These are phyloP conservation scores for Colletotrichum cereale DNA, from an alignment of 2,329 filamentous ascomycete species.

Conservation along the genomic window DNA sequence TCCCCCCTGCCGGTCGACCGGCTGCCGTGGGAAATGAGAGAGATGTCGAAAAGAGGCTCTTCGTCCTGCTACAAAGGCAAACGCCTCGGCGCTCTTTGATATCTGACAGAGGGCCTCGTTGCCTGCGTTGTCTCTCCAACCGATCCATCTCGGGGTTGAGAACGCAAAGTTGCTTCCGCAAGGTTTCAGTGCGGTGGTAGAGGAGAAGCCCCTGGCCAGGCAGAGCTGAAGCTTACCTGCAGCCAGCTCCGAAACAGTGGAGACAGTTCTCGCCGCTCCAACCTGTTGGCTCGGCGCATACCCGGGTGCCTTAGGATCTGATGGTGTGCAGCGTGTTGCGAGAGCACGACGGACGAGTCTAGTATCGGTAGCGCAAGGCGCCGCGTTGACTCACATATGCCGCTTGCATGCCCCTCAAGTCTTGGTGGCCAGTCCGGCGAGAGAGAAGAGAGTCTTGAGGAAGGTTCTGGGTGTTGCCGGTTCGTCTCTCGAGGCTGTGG, in stretches of 20 bases:
- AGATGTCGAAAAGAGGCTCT: not conserved
- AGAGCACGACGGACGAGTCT: slow-evolving; percentile 20
- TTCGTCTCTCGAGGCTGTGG: slow-evolving; percentile 17
- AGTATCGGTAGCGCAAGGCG: slow-evolving; percentile 24
- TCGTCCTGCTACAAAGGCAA: not conserved
- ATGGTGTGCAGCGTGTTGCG: slow-evolving; percentile 1
- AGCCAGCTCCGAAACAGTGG: slow-evolving; percentile 25
- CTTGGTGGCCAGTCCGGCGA: slow-evolving; percentile 14
- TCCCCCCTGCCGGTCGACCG: no score
- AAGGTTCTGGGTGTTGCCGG: slow-evolving; percentile 17
- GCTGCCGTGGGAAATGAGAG: not conserved
- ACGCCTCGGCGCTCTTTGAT: not conserved
- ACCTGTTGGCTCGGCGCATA: not conserved
- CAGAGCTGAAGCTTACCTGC: slow-evolving; percentile 16
- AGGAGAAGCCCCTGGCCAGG: slow-evolving; percentile 4
- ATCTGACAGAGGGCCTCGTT: not conserved
- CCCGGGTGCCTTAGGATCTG: not conserved
- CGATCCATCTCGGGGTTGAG: slow-evolving; percentile 18
- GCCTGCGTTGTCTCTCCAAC: slow-evolving; percentile 31
- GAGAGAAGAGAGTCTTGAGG: not conserved
- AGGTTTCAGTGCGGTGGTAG: slow-evolving; percentile 6
- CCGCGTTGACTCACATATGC: slow-evolving; percentile 30
- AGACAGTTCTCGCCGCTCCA: not conserved
- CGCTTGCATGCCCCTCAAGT: slow-evolving; percentile 26
- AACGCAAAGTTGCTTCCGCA: slow-evolving; percentile 4